These are phyloP conservation scores for Phytophthora boehmeriae DNA, from an alignment of 352 stramenopile species.

Conservation along the genomic window DNA sequence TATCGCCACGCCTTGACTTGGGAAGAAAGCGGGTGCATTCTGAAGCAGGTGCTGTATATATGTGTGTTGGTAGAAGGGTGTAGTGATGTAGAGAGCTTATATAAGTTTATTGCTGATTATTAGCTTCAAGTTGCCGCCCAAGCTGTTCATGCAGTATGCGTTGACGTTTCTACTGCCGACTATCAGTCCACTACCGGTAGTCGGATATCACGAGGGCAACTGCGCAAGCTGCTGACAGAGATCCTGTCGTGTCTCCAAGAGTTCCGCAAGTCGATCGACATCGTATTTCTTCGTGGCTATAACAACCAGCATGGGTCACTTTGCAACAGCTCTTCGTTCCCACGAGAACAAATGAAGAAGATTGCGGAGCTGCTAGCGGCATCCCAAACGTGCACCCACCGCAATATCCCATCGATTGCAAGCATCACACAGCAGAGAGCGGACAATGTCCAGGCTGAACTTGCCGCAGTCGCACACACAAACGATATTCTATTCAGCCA, in stretches of 20 bases:
- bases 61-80: neutral
- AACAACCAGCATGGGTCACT: neutral
- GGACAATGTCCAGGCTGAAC: slow-evolving; percentile 11
- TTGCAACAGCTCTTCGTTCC: neutral
- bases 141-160: slow-evolving; percentile 11
- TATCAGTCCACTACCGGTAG: neutral
- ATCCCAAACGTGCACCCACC: slow-evolving; percentile 10
- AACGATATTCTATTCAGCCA: slow-evolving; percentile 16
- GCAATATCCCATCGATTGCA: slow-evolving; percentile 18
- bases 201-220: slow-evolving; percentile 8
- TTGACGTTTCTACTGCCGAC: neutral
- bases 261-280: slow-evolving; percentile 29
- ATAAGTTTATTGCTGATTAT: neutral
- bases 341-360: slow-evolving; percentile 14
- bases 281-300: slow-evolving; percentile 11
- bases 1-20: slow-evolving; percentile 7
- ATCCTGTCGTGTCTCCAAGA: slow-evolving; percentile 31
- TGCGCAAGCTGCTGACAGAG: slow-evolving; percentile 12
- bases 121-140: slow-evolving; percentile 36
- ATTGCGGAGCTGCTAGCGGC: slow-evolving; percentile 13
- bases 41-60: slow-evolving; percentile 29
- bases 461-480: slow-evolving; percentile 19
- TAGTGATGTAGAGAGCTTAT: neutral
- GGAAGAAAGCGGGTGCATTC: slow-evolving; percentile 28
- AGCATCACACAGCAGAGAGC: slow-evolving; percentile 16